Evolutionary conservation across 768 basidiomycete species (phyloP).

Genomic region (Collybiopsis luxurians): DNA sequence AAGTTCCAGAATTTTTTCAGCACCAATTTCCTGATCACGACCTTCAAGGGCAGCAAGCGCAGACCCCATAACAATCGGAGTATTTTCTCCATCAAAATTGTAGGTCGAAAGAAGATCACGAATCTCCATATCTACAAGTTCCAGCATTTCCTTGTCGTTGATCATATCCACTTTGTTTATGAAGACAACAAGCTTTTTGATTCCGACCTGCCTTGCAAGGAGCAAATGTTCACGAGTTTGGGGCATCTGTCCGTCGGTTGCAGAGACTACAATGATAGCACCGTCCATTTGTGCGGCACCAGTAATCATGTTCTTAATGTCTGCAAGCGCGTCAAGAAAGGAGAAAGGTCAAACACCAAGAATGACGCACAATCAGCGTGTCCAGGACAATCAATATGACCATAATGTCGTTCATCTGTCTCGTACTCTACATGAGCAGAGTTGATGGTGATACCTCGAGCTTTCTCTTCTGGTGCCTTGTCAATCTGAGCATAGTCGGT

Average conservation of each 20-base stretch:
- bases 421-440: conserved; percentile 99
- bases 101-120: conserved; percentile 89
- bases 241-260: conserved; percentile 99
- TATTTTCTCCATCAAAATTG: conserved; percentile 95
- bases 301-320: conserved; percentile 99
- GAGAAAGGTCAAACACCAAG: conserved; percentile 9
- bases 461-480: conserved; percentile 99
- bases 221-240: conserved; percentile 98
- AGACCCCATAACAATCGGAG: conserved; percentile 98
- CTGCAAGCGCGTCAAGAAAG: conserved; percentile 32
- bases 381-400: conserved; percentile 97
- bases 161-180: conserved; percentile 99
- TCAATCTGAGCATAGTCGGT: conserved; percentile 97
- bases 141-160: conserved; percentile 95
- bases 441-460: conserved; percentile 99
- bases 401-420: conserved; percentile 86
- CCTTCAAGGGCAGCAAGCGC: conserved; percentile 94
- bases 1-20: conserved; percentile 76
- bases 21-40: conserved; percentile 75
- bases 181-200: conserved; percentile 97
- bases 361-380: conserved; percentile 82
- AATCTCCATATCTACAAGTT: conserved; percentile 99
- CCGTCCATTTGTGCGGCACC: conserved; percentile 99
- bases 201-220: conserved; percentile 95
- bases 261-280: conserved; percentile 94